Percentiles rank a stretch among this genome's conserved stretches.
These are phyloP conservation scores for Vigna nakashimae DNA, from an alignment of 306 rosid species.

Conservation along the genomic window DNA sequence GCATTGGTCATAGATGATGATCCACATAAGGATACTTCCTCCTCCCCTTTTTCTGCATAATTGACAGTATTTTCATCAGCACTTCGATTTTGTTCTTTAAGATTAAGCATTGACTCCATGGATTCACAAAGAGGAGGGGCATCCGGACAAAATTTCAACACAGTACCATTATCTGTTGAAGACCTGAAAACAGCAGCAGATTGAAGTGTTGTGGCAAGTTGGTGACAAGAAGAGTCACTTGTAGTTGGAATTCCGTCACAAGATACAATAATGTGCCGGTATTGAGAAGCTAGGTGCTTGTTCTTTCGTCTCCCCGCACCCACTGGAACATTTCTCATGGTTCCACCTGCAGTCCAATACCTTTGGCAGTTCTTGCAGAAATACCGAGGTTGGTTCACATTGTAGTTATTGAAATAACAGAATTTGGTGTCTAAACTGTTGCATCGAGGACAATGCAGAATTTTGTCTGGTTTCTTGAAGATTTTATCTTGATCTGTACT, in stretches of 20 bases:
- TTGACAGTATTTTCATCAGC: slow-evolving; percentile 37
- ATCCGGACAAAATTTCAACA: slow-evolving; percentile 64
- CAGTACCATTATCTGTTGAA: slow-evolving; percentile 42
- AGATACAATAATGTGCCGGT: slow-evolving; percentile 56
- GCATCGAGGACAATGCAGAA: slow-evolving; percentile 80
- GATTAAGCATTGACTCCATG: slow-evolving; percentile 53
- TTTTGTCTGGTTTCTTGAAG: slow-evolving; percentile 75
- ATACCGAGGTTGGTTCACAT: slow-evolving; percentile 86
- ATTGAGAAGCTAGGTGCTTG: slow-evolving; percentile 67
- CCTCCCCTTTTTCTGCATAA: slow-evolving; percentile 48
- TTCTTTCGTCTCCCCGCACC: slow-evolving; percentile 84
- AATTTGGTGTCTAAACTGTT: slow-evolving; percentile 78
- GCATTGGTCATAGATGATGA: slow-evolving; percentile 55
- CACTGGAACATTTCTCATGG: slow-evolving; percentile 75
- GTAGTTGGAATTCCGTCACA: slow-evolving; percentile 50
- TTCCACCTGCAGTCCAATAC: slow-evolving; percentile 87
- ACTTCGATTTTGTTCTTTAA: slow-evolving; percentile 45
- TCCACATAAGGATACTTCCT: slow-evolving; percentile 55
- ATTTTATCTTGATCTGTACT: slow-evolving; percentile 54
- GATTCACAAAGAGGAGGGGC: slow-evolving; percentile 57
- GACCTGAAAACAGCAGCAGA: slow-evolving; percentile 45
- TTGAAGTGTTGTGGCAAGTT: slow-evolving; percentile 45
- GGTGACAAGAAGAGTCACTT: slow-evolving; percentile 44
- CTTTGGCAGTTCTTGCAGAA: slow-evolving; percentile 86
- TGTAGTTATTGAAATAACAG: slow-evolving; percentile 87